Percentiles rank a stretch among this genome's conserved stretches.
phyloP scores from a whole-genome alignment of 1,284 basidiomycete species.

The Naganishia albida region DNA sequence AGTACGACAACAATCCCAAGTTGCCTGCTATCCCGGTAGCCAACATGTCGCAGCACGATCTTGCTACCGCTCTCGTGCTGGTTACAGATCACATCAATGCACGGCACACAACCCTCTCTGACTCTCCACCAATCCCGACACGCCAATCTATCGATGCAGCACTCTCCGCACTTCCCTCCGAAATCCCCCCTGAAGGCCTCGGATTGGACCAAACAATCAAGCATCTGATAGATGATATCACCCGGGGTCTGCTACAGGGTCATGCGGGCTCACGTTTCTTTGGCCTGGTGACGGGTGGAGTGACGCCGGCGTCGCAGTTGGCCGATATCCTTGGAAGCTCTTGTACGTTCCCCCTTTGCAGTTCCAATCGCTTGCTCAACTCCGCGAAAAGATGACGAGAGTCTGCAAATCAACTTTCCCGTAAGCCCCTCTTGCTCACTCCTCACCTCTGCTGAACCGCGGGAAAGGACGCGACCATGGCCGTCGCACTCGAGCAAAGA shows the following conservation, averaged over 20 bases:
- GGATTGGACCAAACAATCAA: slow-evolving; percentile 43
- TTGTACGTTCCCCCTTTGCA: slow-evolving; percentile 31
- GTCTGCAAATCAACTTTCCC: slow-evolving; percentile 56
- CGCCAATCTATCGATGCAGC: slow-evolving; percentile 34
- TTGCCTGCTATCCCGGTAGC: too few species aligned
- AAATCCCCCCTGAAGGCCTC: slow-evolving; percentile 45
- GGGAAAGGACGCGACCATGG: slow-evolving; percentile 50
- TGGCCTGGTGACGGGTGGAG: slow-evolving; percentile 58
- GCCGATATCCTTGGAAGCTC: slow-evolving; percentile 51
- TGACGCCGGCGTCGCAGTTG: slow-evolving; percentile 54
- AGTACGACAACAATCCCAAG: too few species aligned
- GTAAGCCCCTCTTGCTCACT: slow-evolving; percentile 32
- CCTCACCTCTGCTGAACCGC: too few species aligned
- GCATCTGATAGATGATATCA: slow-evolving; percentile 44
- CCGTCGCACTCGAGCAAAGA: slow-evolving; percentile 54
- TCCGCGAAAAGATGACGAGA: slow-evolving; percentile 53
- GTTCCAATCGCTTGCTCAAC: slow-evolving; percentile 39
- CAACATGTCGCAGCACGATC: slow-evolving; percentile 2
- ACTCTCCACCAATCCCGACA: slow-evolving; percentile 38
- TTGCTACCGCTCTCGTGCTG: slow-evolving; percentile 33
- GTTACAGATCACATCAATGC: slow-evolving; percentile 38
- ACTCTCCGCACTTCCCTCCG: slow-evolving; percentile 37
- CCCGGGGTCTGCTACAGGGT: slow-evolving; percentile 51
- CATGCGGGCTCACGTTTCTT: slow-evolving; percentile 57
- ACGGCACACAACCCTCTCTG: slow-evolving; percentile 38